Conservation (phyloP, 768 basidiomycete species). For the Leucocoprinus leucothites region DNA sequence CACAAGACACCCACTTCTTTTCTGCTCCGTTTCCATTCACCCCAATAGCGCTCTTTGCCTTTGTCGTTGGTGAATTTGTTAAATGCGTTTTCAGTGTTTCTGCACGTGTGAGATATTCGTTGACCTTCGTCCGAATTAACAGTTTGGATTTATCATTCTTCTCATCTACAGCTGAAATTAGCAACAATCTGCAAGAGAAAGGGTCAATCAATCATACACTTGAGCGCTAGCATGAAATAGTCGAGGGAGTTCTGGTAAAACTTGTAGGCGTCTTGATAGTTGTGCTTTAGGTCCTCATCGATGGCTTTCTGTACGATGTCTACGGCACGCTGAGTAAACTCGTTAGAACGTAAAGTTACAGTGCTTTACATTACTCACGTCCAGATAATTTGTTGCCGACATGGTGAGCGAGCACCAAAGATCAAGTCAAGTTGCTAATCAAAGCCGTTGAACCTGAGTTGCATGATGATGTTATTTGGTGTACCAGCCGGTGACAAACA, state of each 20-base stretch:
- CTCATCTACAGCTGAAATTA: conserved; percentile 24
- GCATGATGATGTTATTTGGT: background rate
- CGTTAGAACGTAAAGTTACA: background rate
- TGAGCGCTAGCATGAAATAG: conserved; percentile 97
- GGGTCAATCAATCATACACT: conserved; percentile 53
- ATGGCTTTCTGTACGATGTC: conserved; percentile 92
- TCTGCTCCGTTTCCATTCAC: conserved; percentile 43
- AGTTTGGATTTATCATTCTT: conserved; percentile 92
- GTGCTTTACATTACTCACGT: conserved; percentile 31
- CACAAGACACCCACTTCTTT: conserved; percentile 38
- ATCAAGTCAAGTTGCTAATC: background rate
- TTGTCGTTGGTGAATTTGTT: conserved; percentile 59
- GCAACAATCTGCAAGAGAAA: background rate
- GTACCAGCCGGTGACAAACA: conserved; percentile 3
- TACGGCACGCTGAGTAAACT: conserved; percentile 53
- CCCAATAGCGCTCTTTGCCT: conserved; percentile 44
- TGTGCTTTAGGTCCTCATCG: conserved; percentile 88
- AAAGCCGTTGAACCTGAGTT: background rate
- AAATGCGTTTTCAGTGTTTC: conserved; percentile 91
- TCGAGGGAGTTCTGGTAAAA: conserved; percentile 93
- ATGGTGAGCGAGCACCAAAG: conserved; percentile 21
- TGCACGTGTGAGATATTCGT: conserved; percentile 88
- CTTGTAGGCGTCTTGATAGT: conserved; percentile 94
- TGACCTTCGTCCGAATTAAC: conserved; percentile 84
- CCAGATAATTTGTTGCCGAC: conserved; percentile 43